Evolutionary conservation across 805 yeast species (phyloP), one percentile per base, ranked within the genome.

Genomic region (Allodekkera sacchari): DNA sequence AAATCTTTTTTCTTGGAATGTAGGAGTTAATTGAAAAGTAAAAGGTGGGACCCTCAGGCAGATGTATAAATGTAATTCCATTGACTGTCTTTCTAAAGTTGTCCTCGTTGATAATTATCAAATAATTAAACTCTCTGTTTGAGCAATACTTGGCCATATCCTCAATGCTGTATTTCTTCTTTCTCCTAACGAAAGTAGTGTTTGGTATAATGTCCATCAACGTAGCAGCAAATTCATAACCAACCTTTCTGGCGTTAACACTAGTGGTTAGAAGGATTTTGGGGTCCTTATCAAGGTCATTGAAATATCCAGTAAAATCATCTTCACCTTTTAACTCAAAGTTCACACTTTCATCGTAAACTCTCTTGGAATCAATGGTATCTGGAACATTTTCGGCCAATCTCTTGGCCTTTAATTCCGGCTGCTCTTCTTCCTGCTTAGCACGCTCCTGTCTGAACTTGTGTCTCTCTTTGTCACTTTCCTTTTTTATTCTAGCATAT

Each of bases 41-140:
- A 53, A 85, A 85, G 0, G 96, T 82, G 22, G 98, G 98, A 1
- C 98, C 98, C 28, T 71, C 83, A 7, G 98, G 98, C 37, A 92
- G 66, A 61, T 92, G 96, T 35, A 92, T 80, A 50, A 92, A 83
- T 1, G 97, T 85, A 36, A 92, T 60, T 2, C 98, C 98, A 32
- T 83, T 88, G 23, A 92, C 94, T 41, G 69, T 71, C 57, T 89
- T 92, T 59, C 88, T 88, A n/a, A n/a, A n/a, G n/a, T n/a, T n/a
- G 59, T 85, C 96, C 58, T 92, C 98, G 54, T 92, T 92, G 38
- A 92, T 74, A 30, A 92, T 87, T 19, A 92, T 63, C 47, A 92
- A 62, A 51, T 88, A 95, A 0, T 96, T 88, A 59, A 71, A 92
- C 14, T 78, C 89, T 51, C 97, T 65, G 50, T 82, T 83, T 25